phyloP scores from a whole-genome alignment of 176 grass and related monocot species.

The Cenchrus purpureus region DNA sequence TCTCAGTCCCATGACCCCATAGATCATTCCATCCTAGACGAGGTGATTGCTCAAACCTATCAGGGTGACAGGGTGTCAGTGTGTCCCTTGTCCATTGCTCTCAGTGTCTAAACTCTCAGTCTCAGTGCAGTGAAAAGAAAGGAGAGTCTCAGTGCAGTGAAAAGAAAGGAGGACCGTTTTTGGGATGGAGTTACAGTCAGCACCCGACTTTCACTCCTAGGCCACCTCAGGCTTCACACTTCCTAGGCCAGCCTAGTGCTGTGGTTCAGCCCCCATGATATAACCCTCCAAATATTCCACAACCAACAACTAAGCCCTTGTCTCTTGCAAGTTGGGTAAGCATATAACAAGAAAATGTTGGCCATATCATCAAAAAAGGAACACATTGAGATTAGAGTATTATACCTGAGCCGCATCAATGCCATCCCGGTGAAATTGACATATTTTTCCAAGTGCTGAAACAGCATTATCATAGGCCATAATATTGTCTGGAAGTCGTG shows the following conservation, averaged over 20 bases:
- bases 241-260: too few relatives aligned
- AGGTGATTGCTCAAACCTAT: neutral
- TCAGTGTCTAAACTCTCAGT: too few relatives aligned
- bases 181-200: too few relatives aligned
- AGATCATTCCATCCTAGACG: neutral
- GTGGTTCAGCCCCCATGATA: neutral
- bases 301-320: neutral
- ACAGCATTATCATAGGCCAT: constrained; percentile 99
- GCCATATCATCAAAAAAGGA: neutral
- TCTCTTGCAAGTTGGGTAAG: too few relatives aligned
- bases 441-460: constrained; percentile 95
- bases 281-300: neutral
- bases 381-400: neutral
- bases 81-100: too few relatives aligned
- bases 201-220: too few relatives aligned
- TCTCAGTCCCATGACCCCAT: too few relatives aligned
- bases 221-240: too few relatives aligned
- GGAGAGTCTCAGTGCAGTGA: too few relatives aligned
- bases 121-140: too few relatives aligned
- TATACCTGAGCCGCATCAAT: constrained; percentile 90
- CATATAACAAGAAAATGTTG: neutral
- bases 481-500: constrained; percentile 70
- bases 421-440: constrained; percentile 77
- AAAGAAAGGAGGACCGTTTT: too few relatives aligned
- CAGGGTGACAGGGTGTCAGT: too few relatives aligned